phyloP scores from a whole-genome alignment of 176 grass and related monocot genomes.

The Canna indica region DNA sequence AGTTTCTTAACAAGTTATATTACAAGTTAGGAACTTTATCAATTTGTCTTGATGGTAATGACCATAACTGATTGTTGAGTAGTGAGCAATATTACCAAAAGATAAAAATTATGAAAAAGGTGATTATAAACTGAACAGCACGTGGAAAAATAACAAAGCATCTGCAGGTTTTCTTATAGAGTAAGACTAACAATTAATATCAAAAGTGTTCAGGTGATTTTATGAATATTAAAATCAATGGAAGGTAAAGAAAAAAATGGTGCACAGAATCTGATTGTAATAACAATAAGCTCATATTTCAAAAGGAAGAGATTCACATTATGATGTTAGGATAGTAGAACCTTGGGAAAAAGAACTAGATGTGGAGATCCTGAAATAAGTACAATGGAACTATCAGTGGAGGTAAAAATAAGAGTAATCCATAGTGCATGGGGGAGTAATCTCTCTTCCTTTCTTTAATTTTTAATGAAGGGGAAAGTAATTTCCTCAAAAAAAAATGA shows the following conservation, averaged over 20 bases:
- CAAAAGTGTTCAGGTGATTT: background rate
- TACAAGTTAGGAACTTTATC: too few relatives aligned
- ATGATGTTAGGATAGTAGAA: background rate
- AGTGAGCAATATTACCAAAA: too few relatives aligned
- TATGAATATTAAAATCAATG: background rate
- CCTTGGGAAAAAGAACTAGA: background rate
- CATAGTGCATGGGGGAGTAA: background rate
- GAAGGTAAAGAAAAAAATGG: background rate
- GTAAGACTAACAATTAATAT: background rate
- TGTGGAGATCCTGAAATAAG: background rate
- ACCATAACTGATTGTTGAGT: too few relatives aligned
- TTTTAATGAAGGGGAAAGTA: too few relatives aligned
- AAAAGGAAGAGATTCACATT: background rate
- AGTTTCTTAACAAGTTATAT: background rate
- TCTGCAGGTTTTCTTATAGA: background rate
- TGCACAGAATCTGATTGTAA: too few relatives aligned
- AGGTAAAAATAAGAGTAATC: background rate
- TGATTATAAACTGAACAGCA: background rate
- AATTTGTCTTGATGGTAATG: too few relatives aligned
- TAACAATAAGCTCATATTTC: background rate
- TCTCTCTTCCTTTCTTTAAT: too few relatives aligned
- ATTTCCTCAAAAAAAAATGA: too few relatives aligned
- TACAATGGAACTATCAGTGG: background rate
- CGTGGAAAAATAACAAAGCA: background rate
- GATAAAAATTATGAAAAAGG: too few relatives aligned